Percentiles rank a stretch among this genome's conserved stretches.
Evolutionary conservation across 1,139 yeast species (phyloP).

Genomic region (Eremothecium sinecaudum): DNA sequence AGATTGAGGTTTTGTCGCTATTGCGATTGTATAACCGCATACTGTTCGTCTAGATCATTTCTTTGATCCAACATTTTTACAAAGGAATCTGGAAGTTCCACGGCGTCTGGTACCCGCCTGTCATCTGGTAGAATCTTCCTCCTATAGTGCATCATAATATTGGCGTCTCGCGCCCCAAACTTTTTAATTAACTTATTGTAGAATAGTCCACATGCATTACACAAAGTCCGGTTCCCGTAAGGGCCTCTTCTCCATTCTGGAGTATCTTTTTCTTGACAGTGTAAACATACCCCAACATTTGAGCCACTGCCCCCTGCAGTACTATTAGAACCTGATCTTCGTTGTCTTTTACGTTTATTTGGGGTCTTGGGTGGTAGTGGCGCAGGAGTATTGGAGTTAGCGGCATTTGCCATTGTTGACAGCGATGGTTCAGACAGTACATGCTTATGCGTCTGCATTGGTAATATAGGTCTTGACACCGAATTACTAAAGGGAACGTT

Average conservation of each 20-base stretch:
- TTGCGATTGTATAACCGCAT: conserved; percentile 10
- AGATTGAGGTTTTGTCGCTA: too few species aligned
- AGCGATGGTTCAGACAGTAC: conserved; percentile 3
- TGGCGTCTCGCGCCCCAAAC: conserved; percentile 25
- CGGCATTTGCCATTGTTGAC: conserved; percentile 2
- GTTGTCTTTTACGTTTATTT: conserved; percentile 2
- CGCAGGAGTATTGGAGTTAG: not conserved
- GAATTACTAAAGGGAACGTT: not conserved
- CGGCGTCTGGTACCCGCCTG: conserved; percentile 24
- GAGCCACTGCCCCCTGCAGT: not conserved
- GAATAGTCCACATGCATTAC: conserved; percentile 77
- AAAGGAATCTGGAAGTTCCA: conserved; percentile 22
- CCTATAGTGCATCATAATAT: conserved; percentile 26
- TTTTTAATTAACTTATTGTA: conserved; percentile 58
- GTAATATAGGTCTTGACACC: not conserved
- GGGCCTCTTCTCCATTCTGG: conserved; percentile 87
- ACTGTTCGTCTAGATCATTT: conserved; percentile 17
- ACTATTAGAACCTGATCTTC: conserved; percentile 3
- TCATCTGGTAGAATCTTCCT: conserved; percentile 22
- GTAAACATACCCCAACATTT: conserved; percentile 17
- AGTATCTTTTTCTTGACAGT: conserved; percentile 65
- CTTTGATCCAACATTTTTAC: conserved; percentile 18
- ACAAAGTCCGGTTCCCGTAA: conserved; percentile 59
- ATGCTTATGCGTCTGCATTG: conserved; percentile 1
- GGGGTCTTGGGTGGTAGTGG: conserved; percentile 1